Conservation (phyloP, 768 basidiomycete species). For the Suillus variegatus region DNA sequence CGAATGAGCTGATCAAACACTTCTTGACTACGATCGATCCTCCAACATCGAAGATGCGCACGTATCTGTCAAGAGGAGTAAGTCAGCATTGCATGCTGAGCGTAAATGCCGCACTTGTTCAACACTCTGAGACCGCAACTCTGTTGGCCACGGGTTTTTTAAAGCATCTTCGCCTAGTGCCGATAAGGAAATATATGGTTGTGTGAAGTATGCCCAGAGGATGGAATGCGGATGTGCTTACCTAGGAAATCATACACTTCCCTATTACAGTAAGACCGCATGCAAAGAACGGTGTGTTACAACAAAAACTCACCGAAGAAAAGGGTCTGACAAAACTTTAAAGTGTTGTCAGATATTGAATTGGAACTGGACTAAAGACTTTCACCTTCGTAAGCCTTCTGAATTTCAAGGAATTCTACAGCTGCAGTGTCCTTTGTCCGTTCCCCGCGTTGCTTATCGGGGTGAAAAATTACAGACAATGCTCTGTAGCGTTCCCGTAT, state of each 20-base stretch:
- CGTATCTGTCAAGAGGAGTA: constrained; percentile 40
- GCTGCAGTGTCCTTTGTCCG: constrained; percentile 58
- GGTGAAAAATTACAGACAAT: constrained; percentile 80
- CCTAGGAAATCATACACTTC: constrained; percentile 79
- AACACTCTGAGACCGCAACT: constrained; percentile 42
- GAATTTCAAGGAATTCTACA: constrained; percentile 70
- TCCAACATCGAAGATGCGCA: constrained; percentile 41
- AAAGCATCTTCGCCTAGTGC: constrained; percentile 39
- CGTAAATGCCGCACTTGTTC: constrained; percentile 44
- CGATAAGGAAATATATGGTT: background rate
- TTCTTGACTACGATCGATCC: constrained; percentile 38
- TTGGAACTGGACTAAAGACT: background rate
- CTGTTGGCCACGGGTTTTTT: constrained; percentile 44
- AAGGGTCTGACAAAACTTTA: constrained; percentile 70
- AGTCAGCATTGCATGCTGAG: background rate
- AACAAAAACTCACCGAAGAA: constrained; percentile 52
- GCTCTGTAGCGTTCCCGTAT: constrained; percentile 73
- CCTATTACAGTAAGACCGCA: constrained; percentile 35
- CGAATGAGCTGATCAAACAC: constrained; percentile 41
- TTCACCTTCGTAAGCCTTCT: constrained; percentile 80
- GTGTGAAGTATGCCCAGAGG: constrained; percentile 4
- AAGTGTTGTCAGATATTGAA: background rate
- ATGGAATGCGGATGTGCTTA: constrained; percentile 24
- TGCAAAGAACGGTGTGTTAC: constrained; percentile 10
- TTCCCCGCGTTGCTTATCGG: constrained; percentile 76